Evolutionary conservation across 345 rosid genomes (phyloP), one percentile per base, ranked within the genome.

Genomic region (Moricandia arvensis): DNA sequence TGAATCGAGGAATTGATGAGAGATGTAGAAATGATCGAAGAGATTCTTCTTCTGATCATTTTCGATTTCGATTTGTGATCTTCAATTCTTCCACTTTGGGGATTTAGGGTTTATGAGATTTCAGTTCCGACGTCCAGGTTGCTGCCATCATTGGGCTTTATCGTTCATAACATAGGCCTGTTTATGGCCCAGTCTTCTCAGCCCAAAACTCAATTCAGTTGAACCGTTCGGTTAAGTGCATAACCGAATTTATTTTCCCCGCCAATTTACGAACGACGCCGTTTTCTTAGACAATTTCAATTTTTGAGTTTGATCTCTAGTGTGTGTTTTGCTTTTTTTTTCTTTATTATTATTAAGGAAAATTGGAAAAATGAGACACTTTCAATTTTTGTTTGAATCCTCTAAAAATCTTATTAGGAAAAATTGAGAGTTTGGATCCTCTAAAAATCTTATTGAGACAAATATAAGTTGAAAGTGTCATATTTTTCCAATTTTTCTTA

Each of bases 1-100:
- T 67, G 70, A 29, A 74, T 8, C 31, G 63, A 26, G 37, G 80
- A 53, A 68, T 53, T 74, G 77, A 76, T 15, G 31, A 82, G 75
- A 24, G 86, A 80, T 35, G 81, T 35, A 4, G 87, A 82, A 69
- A 85, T 75, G 17, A 87, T 81, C 26, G 89, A 85, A 7, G 82
- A 41, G 51, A 91, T 35, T 59, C 84, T 80, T 79, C 91, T 83
- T 75, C 90, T 57, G 17, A 88, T 80, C 91, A 89, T 89, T 54
- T 26, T 64, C 51, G 60, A 57, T 70, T 71, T 63, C 24, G 45
- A 29, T 55, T 47, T 45, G 27, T 55, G 66, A 76, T 54, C 62
- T 62, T 51, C 59, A 57, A 54, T 7, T 12, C 16, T 29, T 61
- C 21, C 66, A 53, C 68, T 65, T 35, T 27, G 29, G 78, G 79